A percentile compares a stretch with the other conserved stretches of the same genome.
These are phyloP conservation scores for Apiospora kogelbergensis DNA, from an alignment of 2,329 filamentous ascomycete genomes.

Conservation along the genomic window DNA sequence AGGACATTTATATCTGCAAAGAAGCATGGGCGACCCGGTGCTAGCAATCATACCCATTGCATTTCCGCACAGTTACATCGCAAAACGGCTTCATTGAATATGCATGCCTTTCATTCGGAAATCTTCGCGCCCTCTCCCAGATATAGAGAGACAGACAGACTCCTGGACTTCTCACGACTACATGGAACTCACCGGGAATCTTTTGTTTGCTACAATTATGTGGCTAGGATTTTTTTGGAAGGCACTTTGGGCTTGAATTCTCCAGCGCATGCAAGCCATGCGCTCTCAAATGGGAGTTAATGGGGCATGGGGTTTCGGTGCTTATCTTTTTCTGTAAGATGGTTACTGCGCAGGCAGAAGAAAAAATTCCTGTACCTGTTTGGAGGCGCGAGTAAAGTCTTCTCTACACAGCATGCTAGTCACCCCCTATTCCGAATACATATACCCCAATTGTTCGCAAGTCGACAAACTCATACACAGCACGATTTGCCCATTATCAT, in stretches of 20 bases:
- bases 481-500: not conserved
- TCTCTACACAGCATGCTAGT: not conserved
- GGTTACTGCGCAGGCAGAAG: constrained; percentile 1
- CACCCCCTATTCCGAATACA: not conserved
- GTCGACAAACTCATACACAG: not conserved
- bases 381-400: not conserved
- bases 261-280: not conserved
- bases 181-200: not conserved
- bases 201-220: not conserved
- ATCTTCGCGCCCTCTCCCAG: not conserved
- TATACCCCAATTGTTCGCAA: not conserved
- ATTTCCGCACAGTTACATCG: not conserved
- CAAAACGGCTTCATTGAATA: not conserved
- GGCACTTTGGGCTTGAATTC: not conserved
- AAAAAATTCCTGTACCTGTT: not conserved
- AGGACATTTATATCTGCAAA: not conserved
- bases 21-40: constrained; percentile 1
- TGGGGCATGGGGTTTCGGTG: constrained; percentile 1
- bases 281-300: not conserved
- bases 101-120: not conserved
- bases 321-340: not conserved
- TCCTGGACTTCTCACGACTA: not conserved
- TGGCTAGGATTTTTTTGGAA: not conserved
- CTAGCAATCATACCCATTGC: constrained; percentile 7
- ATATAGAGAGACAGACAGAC: not conserved